phyloP scores from a whole-genome alignment of 176 grass and related monocot genomes.

The Saccharum officinarum region DNA sequence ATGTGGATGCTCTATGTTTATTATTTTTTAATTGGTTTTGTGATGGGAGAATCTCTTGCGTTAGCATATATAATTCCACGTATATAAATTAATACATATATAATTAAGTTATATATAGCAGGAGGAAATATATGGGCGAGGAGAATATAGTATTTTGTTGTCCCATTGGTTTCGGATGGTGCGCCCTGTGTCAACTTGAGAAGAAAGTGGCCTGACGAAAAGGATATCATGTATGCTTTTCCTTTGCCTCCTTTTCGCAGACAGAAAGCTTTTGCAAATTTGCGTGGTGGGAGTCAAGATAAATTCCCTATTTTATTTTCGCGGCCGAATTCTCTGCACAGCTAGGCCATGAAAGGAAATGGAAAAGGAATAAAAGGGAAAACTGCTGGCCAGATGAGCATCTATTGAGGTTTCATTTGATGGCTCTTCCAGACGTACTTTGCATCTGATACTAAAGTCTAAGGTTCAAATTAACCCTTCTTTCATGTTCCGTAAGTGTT shows the following conservation, averaged over 20 bases:
- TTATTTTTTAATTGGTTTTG: neutral
- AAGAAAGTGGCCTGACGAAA: conserved; percentile 23
- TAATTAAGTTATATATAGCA: conserved; percentile 26
- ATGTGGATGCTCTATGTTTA: conserved; percentile 7
- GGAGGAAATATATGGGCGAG: neutral
- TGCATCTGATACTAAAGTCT: conserved; percentile 47
- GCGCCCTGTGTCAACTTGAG: conserved; percentile 41
- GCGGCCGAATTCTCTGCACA: neutral
- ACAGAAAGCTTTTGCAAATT: conserved; percentile 61
- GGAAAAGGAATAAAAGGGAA: conserved; percentile 1
- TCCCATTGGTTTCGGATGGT: conserved; percentile 20
- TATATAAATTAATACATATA: neutral
- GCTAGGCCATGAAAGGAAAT: conserved; percentile 7
- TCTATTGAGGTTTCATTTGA: conserved; percentile 16
- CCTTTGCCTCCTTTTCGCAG: conserved; percentile 46
- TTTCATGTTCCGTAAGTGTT: conserved; percentile 25
- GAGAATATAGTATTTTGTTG: conserved; percentile 1
- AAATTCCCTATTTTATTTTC: conserved; percentile 39
- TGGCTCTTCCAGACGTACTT: conserved; percentile 35
- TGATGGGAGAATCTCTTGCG: neutral
- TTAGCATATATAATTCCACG: conserved; percentile 36
- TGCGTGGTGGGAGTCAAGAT: conserved; percentile 41
- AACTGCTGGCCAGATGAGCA: conserved; percentile 19
- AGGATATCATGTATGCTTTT: conserved; percentile 31
- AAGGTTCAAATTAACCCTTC: conserved; percentile 4